A percentile compares a stretch with the other conserved stretches of the same genome.
Conservation (phyloP, 2,329 filamentous ascomycete species). For the Endoconidiophora polonica region DNA sequence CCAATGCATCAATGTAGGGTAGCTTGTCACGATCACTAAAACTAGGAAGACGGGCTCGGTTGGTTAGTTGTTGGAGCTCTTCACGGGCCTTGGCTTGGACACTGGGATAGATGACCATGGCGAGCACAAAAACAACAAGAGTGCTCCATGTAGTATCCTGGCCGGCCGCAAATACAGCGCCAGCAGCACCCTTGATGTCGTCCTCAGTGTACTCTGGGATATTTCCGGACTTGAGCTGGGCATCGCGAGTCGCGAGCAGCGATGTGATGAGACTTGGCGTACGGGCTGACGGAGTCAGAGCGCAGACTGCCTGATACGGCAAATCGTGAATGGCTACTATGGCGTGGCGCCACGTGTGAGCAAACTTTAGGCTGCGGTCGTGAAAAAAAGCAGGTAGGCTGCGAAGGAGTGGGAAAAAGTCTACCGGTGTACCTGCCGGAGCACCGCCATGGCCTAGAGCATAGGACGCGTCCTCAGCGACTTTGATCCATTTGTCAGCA, state of each 20-base stretch:
- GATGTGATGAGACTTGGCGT: constrained; percentile 23
- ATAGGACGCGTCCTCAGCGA: constrained; percentile 20
- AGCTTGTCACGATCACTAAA: constrained; percentile 28
- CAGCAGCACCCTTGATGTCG: constrained; percentile 28
- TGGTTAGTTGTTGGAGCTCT: constrained; percentile 24
- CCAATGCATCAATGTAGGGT: constrained; percentile 27
- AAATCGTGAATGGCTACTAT: constrained; percentile 27
- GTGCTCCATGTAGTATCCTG: constrained; percentile 27
- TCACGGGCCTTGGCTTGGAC: constrained; percentile 26
- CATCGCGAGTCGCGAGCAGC: constrained; percentile 25
- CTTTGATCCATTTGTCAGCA: constrained; percentile 22
- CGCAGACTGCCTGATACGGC: constrained; percentile 25
- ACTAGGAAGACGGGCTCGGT: constrained; percentile 26
- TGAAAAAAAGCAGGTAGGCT: constrained; percentile 23
- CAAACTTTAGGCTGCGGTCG: constrained; percentile 19
- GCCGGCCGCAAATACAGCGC: constrained; percentile 28
- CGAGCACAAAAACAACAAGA: constrained; percentile 28
- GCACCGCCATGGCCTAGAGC: constrained; percentile 19
- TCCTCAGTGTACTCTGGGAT: constrained; percentile 25
- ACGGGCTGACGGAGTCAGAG: constrained; percentile 17
- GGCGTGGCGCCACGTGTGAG: constrained; percentile 18
- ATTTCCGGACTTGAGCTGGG: constrained; percentile 18
- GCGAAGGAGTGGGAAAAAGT: constrained; percentile 25
- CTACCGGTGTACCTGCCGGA: constrained; percentile 21
- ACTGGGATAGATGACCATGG: constrained; percentile 25